Conservation (phyloP, 805 yeast genomes). For the Lipomyces orientalis region DNA sequence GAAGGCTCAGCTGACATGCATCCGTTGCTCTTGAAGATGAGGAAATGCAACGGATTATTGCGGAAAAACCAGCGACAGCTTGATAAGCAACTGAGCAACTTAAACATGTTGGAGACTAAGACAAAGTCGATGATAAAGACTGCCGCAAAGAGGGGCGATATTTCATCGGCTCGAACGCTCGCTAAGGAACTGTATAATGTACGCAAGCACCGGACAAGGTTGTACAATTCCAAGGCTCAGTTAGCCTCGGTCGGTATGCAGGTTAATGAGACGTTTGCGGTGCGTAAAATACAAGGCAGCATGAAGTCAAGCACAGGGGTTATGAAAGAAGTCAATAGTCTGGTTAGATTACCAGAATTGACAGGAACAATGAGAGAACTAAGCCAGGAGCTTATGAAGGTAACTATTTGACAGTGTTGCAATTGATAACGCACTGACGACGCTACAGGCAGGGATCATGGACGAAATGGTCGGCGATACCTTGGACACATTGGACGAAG, state of each 20-base stretch:
- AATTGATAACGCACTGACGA: neutral
- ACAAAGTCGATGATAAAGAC: slow-evolving; percentile 77
- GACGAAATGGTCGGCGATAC: slow-evolving; percentile 96
- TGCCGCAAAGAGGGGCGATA: slow-evolving; percentile 77
- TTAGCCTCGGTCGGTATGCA: slow-evolving; percentile 86
- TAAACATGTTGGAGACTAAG: slow-evolving; percentile 68
- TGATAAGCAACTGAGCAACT: slow-evolving; percentile 73
- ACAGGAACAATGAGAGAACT: slow-evolving; percentile 83
- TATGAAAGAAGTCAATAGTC: slow-evolving; percentile 85
- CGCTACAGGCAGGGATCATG: slow-evolving; percentile 59
- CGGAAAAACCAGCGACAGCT: slow-evolving; percentile 85
- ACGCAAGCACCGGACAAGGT: slow-evolving; percentile 72
- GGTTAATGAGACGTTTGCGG: slow-evolving; percentile 86
- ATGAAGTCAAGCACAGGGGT: slow-evolving; percentile 77
- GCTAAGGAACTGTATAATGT: slow-evolving; percentile 81
- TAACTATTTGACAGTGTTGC: neutral
- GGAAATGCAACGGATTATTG: slow-evolving; percentile 72
- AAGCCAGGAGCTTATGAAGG: slow-evolving; percentile 75
- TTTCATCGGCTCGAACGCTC: slow-evolving; percentile 73
- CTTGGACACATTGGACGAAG: slow-evolving; percentile 70
- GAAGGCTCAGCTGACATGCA: neutral
- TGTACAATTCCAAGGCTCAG: slow-evolving; percentile 82
- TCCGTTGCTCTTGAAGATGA: slow-evolving; percentile 51
- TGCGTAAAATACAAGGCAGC: slow-evolving; percentile 80
- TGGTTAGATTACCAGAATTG: slow-evolving; percentile 79